Evolutionary conservation across 1,139 yeast species (phyloP), one percentile per base, ranked within the genome.

Genomic region (Pichia norvegensis): DNA sequence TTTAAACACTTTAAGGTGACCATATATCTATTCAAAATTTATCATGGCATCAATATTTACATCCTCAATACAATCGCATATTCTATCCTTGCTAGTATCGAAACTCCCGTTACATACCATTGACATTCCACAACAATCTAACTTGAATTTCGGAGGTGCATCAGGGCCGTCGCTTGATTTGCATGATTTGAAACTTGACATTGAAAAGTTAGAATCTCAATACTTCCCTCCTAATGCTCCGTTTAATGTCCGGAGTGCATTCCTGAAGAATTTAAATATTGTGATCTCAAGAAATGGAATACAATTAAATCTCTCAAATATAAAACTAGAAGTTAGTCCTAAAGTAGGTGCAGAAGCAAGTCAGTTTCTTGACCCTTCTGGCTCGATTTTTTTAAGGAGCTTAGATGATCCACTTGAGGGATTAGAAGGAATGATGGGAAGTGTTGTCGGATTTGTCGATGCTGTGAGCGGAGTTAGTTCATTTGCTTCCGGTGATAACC

Each of bases 401-500:
- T 25, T 48, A 7, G 46, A 48, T 25, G 49, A 45, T 22, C 48
- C 51, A 2, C 25, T 42, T 14, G 52, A 49, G 37, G 43, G 48
- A 6, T 31, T 50, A 3, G 55, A 50, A 33, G 53, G 48, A 6
- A 49, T 52, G 44, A 44, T 52, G 40, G 51, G 49, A 38, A 52
- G 55, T 46, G 53, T 52, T n/a, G 46, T 52, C 9, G 53, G 51
- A 2, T 48, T 52, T 39, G 53, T 52, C 17, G 53, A 50, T 42
- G 51, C 46, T 14, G 51, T 52, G 4, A 49, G 52, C 40, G 49
- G 51, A 14, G 44, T 38, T 4, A 45, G 41, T 22, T 48, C 51
- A 14, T 46, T 48, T 14, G 19, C 35, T 5, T 31, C 41, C 9
- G 31, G 16, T 11, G 39, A 29, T 13, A 23, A 19, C 10, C 19